A percentile compares a stretch with the other conserved stretches of the same genome.
These are phyloP conservation scores for Alternaria gansuensis DNA, from an alignment of 2,329 filamentous ascomycete genomes.

Conservation along the genomic window DNA sequence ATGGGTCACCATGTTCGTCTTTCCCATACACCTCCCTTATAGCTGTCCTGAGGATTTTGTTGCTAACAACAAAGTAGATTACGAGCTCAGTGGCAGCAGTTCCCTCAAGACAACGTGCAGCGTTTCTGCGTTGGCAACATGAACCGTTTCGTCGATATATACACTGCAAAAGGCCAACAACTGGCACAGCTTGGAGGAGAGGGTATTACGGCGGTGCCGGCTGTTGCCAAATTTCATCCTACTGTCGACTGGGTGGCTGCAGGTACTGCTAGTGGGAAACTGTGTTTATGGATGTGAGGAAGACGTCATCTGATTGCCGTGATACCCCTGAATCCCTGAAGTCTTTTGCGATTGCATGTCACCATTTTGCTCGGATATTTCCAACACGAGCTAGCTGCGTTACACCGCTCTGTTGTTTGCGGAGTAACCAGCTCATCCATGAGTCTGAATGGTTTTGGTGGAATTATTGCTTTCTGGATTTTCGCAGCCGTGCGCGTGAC, in stretches of 20 bases:
- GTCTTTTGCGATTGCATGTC: not conserved
- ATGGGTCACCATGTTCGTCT: conserved; percentile 81
- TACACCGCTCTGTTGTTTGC: not conserved
- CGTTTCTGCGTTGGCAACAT: conserved; percentile 96
- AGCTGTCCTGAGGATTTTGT: not conserved
- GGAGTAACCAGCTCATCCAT: conserved; percentile 8
- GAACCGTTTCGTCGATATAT: conserved; percentile 96
- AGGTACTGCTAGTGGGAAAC: conserved; percentile 88
- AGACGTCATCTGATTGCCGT: not conserved
- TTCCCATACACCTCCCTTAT: not conserved
- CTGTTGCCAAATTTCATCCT: conserved; percentile 90
- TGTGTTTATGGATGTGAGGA: conserved; percentile 85
- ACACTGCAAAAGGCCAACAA: conserved; percentile 81
- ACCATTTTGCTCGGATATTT: too few relatives aligned
- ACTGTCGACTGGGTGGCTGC: conserved; percentile 90
- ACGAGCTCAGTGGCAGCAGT: conserved; percentile 88
- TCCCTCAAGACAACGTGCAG: conserved; percentile 79
- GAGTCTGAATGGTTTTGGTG: not conserved
- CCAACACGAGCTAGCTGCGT: not conserved
- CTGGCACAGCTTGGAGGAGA: conserved; percentile 88
- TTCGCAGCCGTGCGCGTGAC: conserved; percentile 4
- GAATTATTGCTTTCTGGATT: conserved; percentile 1
- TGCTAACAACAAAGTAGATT: conserved; percentile 56
- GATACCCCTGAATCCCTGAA: not conserved
- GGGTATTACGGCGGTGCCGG: conserved; percentile 91